phyloP scores from a whole-genome alignment of 2,329 filamentous ascomycete species.

The Penicillium sp. region DNA sequence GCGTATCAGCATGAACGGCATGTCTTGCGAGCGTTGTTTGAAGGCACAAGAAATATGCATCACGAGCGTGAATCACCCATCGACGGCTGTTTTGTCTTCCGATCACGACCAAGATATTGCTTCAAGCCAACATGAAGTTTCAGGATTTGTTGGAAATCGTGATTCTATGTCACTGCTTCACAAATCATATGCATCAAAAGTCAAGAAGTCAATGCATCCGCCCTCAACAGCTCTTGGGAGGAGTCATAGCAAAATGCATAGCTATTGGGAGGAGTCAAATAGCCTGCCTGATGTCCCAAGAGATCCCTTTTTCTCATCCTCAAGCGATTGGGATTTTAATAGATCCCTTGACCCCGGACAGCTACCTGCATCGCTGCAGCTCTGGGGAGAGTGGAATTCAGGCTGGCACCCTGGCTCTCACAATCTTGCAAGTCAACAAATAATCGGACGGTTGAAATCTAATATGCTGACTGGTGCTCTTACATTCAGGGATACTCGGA shows the following conservation, averaged over 20 bases:
- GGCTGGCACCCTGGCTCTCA: neutral
- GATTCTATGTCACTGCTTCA: slow-evolving; percentile 15
- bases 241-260: neutral
- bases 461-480: neutral
- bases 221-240: neutral
- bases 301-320: neutral
- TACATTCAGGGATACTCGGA: neutral
- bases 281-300: neutral
- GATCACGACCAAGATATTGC: neutral
- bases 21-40: slow-evolving; percentile 26
- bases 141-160: neutral
- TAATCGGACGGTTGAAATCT: too few species aligned
- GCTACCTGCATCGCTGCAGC: neutral
- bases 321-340: neutral
- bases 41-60: slow-evolving; percentile 26
- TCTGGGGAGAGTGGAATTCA: neutral
- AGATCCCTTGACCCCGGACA: neutral
- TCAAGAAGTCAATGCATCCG: slow-evolving; percentile 5
- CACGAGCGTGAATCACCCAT: slow-evolving; percentile 20
- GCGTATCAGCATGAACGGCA: slow-evolving; percentile 21
- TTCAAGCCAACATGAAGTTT: neutral
- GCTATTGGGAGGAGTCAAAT: slow-evolving; percentile 5
- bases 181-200: slow-evolving; percentile 8
- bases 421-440: neutral
- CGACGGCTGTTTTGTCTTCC: slow-evolving; percentile 4